Conservation (phyloP, 495 filamentous ascomycete species). For the Aspergillus sparsus region DNA sequence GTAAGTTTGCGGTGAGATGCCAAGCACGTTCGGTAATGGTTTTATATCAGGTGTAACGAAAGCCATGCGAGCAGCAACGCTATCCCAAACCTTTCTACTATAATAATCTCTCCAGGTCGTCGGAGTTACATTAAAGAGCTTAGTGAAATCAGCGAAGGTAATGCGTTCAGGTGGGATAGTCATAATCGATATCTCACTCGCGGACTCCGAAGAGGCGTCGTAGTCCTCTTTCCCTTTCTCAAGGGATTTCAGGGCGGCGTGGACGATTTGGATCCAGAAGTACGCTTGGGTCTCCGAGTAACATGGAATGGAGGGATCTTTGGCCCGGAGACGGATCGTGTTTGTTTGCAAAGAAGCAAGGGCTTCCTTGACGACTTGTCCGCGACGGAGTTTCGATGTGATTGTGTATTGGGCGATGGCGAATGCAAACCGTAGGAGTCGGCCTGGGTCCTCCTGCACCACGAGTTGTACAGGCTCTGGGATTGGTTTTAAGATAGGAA, state of each 20-base stretch:
- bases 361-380: slow-evolving; percentile 8
- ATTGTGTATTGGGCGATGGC: slow-evolving; percentile 5
- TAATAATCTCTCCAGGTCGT: slow-evolving; percentile 6
- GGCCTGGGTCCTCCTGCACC: not conserved
- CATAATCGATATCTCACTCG: not conserved
- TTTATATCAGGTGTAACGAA: slow-evolving; percentile 14
- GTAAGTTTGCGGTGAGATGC: not conserved
- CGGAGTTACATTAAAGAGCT: not conserved
- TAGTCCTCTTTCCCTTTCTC: not conserved
- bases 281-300: slow-evolving; percentile 17
- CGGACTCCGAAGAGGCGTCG: not conserved
- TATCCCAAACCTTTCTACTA: slow-evolving; percentile 2
- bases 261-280: slow-evolving; percentile 16
- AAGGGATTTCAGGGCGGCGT: slow-evolving; percentile 5
- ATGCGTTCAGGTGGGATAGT: not conserved
- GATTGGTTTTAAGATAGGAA: slow-evolving; percentile 1
- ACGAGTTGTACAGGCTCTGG: not conserved
- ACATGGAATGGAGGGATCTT: not conserved
- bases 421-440: slow-evolving; percentile 15
- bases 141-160: slow-evolving; percentile 5
- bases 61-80: slow-evolving; percentile 7
- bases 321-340: slow-evolving; percentile 8
- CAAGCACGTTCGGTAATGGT: slow-evolving; percentile 9
- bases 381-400: slow-evolving; percentile 2
- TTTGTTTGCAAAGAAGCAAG: slow-evolving; percentile 8